Conservation (phyloP, 2,329 filamentous ascomycete species). For the Emergomyces orientalis region DNA sequence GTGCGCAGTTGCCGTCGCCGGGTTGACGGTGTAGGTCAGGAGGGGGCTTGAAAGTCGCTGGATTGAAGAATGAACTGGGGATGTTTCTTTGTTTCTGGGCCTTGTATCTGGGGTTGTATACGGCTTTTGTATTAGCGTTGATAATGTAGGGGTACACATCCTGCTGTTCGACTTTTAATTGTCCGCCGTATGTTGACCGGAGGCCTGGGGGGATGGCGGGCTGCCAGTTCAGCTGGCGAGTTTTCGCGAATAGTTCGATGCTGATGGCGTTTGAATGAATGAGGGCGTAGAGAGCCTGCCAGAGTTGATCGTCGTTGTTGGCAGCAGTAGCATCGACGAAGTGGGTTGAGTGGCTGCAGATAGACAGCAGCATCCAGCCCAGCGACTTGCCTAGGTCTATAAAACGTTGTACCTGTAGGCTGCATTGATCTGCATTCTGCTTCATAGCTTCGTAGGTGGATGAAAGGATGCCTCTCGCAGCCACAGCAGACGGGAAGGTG, state of each 20-base stretch:
- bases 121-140: background rate
- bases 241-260: conserved; percentile 8
- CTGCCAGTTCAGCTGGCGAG: background rate
- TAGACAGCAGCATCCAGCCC: conserved; percentile 5
- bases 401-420: background rate
- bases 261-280: conserved; percentile 6
- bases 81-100: background rate
- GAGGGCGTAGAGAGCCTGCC: background rate
- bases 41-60: background rate
- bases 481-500: background rate
- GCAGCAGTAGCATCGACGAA: background rate
- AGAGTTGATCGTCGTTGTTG: background rate
- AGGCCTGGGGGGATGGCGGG: background rate
- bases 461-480: background rate
- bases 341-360: conserved; percentile 2
- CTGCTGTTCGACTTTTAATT: background rate
- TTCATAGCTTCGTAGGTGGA: background rate
- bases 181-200: background rate
- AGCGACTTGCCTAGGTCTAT: background rate
- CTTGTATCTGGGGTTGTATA: conserved; percentile 5
- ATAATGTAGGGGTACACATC: background rate
- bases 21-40: background rate
- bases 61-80: background rate
- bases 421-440: background rate
- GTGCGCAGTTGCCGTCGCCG: conserved; percentile 15